Evolutionary conservation across 257 asterid genomes (phyloP).

Genomic region (Solanum ossicruentum): DNA sequence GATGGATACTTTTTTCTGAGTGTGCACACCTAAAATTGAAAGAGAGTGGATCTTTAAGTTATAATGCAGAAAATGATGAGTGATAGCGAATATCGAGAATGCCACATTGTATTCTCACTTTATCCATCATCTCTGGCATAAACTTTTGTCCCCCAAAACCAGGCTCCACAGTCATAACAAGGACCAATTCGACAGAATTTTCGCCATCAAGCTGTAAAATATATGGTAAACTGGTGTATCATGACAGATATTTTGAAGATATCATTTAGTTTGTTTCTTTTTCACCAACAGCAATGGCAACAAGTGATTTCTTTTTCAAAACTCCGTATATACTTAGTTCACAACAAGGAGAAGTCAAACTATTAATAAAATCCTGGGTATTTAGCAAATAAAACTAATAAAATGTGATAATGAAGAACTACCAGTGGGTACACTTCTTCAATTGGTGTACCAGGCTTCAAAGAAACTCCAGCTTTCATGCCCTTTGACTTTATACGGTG

Average conservation of each 20-base stretch:
- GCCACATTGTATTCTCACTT: constrained; percentile 28
- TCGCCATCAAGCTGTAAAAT: constrained; percentile 47
- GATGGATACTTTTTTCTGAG: constrained; percentile 61
- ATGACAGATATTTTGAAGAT: not conserved
- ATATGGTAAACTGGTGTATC: not conserved
- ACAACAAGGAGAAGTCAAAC: not conserved
- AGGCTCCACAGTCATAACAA: constrained; percentile 94
- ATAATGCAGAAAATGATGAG: not conserved
- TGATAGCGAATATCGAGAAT: not conserved
- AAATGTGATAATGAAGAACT: not conserved
- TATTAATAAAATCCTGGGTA: not conserved
- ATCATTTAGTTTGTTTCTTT: not conserved
- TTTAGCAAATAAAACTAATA: not conserved
- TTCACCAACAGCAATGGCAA: not conserved
- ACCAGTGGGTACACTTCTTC: constrained; percentile 89
- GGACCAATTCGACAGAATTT: constrained; percentile 73
- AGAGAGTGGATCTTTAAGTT: not conserved
- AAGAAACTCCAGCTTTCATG: constrained; percentile 78
- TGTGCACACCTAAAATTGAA: constrained; percentile 36
- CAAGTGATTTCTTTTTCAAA: not conserved
- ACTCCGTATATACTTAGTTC: not conserved
- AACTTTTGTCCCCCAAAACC: constrained; percentile 98
- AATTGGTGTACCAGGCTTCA: constrained; percentile 80
- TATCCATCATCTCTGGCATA: constrained; percentile 91
- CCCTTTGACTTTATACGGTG: constrained; percentile 64